Evolutionary conservation across 208 protist species (phyloP).

Genomic region (Naegleria gruberi): DNA sequence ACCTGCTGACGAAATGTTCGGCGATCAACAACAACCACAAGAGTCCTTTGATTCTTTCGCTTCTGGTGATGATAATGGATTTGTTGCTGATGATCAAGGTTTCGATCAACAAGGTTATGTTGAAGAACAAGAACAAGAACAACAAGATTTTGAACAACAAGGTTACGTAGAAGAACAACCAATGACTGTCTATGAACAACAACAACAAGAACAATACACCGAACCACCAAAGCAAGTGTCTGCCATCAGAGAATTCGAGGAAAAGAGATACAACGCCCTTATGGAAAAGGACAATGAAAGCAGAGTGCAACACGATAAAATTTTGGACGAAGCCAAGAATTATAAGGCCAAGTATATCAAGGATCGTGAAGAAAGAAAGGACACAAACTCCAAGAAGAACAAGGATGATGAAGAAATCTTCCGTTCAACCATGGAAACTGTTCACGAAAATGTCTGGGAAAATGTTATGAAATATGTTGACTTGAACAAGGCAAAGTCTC

Average conservation of each 20-base stretch:
- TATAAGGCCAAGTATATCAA: neutral
- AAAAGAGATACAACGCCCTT: neutral
- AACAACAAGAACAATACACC: no score
- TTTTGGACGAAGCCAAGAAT: neutral
- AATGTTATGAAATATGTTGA: conserved; percentile 1
- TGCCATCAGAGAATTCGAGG: neutral
- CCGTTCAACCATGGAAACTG: neutral
- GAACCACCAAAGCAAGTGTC: neutral
- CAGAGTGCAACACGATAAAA: neutral
- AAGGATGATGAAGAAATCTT: neutral
- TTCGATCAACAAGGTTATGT: no score
- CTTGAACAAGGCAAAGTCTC: neutral
- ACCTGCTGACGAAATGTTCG: neutral
- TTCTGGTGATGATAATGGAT: neutral
- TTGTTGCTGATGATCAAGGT: neutral
- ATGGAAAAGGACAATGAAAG: neutral
- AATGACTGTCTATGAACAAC: no score
- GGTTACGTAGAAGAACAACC: no score
- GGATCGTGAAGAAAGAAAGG: conserved; percentile 8
- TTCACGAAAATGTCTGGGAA: conserved; percentile 9
- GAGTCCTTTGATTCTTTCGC: neutral
- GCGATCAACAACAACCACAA: neutral
- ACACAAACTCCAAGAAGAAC: neutral
- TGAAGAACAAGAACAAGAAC: no score
- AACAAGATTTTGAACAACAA: no score